phyloP scores from a whole-genome alignment of 768 basidiomycete species.

The Leccinum arenicola region DNA sequence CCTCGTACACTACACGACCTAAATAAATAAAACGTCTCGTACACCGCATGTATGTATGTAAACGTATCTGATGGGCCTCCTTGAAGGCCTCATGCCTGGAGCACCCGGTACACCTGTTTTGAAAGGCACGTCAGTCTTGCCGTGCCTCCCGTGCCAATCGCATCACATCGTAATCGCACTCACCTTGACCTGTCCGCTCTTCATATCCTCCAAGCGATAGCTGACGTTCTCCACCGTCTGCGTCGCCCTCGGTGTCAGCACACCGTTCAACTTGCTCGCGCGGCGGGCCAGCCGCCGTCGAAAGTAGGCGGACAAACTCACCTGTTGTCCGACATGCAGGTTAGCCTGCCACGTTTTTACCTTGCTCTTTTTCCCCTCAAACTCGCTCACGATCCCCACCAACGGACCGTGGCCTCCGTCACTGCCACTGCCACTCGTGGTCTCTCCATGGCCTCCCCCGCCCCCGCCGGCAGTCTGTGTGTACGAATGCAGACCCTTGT shows the following conservation, averaged over 20 bases:
- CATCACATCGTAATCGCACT: not conserved
- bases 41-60: not conserved
- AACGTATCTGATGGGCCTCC: not conserved
- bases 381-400: constrained; percentile 76
- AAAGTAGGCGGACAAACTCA: constrained; percentile 35
- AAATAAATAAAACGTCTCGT: not conserved
- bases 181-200: constrained; percentile 81
- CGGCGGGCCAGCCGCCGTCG: constrained; percentile 28
- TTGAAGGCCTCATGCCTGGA: constrained; percentile 33
- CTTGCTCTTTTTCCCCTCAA: constrained; percentile 86
- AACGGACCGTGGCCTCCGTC: constrained; percentile 39
- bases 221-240: constrained; percentile 75
- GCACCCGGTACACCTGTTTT: constrained; percentile 38
- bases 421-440: constrained; percentile 44
- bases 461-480: constrained; percentile 37
- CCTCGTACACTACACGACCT: not conserved
- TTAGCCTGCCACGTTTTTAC: constrained; percentile 84
- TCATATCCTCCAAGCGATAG: constrained; percentile 86
- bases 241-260: constrained; percentile 34
- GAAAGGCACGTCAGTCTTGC: constrained; percentile 8
- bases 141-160: not conserved
- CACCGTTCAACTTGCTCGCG: constrained; percentile 25
- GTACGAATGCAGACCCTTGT: constrained; percentile 78
- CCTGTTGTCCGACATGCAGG: constrained; percentile 81
- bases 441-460: no score